phyloP scores from a whole-genome alignment of 495 filamentous ascomycete genomes.

The Penicillium lividum region DNA sequence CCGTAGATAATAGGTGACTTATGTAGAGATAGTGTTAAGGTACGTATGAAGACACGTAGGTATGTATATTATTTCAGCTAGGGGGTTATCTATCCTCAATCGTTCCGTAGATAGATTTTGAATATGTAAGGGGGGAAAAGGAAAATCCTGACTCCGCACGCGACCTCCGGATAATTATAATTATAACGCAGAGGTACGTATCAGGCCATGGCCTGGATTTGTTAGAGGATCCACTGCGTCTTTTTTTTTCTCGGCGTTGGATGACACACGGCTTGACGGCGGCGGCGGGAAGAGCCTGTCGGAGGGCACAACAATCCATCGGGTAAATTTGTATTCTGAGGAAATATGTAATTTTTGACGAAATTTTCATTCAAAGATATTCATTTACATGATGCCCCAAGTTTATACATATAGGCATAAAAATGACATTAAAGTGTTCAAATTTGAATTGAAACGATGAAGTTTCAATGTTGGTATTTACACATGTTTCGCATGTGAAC shows the following conservation, averaged over 20 bases:
- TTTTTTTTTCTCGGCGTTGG: constrained; percentile 31
- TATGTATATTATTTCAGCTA: neutral
- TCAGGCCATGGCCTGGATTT: constrained; percentile 1
- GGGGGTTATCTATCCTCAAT: neutral
- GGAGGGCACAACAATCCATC: constrained; percentile 5
- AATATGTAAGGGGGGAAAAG: neutral
- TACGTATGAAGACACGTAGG: no score
- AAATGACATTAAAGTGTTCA: no score
- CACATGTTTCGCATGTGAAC: constrained; percentile 18
- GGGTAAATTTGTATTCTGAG: neutral
- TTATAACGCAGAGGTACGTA: neutral
- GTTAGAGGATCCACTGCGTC: constrained; percentile 28
- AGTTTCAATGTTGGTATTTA: neutral
- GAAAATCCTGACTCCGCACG: neutral
- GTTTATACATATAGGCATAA: no score
- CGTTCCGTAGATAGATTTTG: neutral
- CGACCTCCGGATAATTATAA: neutral
- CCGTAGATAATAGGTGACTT: no score
- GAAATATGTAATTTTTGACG: neutral
- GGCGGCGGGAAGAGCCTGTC: constrained; percentile 24
- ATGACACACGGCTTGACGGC: constrained; percentile 27
- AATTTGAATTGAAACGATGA: no score
- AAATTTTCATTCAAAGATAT: neutral
- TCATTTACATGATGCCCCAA: no score
- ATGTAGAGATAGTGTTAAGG: no score